Percentiles rank a stretch among this genome's conserved stretches.
phyloP scores from a whole-genome alignment of 768 basidiomycete species.

The Leccinum sublutescens region DNA sequence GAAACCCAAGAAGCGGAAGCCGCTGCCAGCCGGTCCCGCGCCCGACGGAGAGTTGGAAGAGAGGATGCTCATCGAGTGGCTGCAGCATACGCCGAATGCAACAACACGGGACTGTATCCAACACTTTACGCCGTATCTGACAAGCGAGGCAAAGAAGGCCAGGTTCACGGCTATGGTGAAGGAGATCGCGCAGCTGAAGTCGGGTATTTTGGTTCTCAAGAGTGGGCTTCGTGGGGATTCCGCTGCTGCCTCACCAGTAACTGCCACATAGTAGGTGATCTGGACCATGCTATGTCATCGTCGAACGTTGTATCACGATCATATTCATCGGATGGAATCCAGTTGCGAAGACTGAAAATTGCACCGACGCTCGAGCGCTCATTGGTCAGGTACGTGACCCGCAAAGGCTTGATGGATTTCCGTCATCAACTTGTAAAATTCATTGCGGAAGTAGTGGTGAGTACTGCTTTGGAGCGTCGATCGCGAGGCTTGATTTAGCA shows the following conservation, averaged over 20 bases:
- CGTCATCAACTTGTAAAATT: not conserved
- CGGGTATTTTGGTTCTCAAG: constrained; percentile 59
- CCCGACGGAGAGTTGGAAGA: constrained; percentile 60
- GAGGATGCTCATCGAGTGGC: constrained; percentile 70
- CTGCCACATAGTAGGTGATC: constrained; percentile 26
- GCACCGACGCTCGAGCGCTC: not conserved
- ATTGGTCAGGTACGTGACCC: not conserved
- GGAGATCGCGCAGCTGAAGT: constrained; percentile 73
- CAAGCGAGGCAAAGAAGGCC: constrained; percentile 63
- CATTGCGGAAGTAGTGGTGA: constrained; percentile 9
- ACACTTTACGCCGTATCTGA: constrained; percentile 74
- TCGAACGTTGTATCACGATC: constrained; percentile 19
- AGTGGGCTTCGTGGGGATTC: constrained; percentile 37
- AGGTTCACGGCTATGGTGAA: constrained; percentile 79
- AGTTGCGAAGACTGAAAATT: constrained; percentile 3
- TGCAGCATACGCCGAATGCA: constrained; percentile 64
- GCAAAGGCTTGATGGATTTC: not conserved
- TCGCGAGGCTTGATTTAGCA: constrained; percentile 19
- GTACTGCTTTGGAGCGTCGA: constrained; percentile 16
- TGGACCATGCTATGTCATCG: constrained; percentile 13
- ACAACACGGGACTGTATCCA: constrained; percentile 79
- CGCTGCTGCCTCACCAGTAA: constrained; percentile 21
- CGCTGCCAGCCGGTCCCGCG: constrained; percentile 35
- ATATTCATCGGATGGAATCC: constrained; percentile 15
- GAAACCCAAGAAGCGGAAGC: constrained; percentile 58